Conservation (phyloP, 805 yeast species). For the Scheffersomyces coipomensis region DNA sequence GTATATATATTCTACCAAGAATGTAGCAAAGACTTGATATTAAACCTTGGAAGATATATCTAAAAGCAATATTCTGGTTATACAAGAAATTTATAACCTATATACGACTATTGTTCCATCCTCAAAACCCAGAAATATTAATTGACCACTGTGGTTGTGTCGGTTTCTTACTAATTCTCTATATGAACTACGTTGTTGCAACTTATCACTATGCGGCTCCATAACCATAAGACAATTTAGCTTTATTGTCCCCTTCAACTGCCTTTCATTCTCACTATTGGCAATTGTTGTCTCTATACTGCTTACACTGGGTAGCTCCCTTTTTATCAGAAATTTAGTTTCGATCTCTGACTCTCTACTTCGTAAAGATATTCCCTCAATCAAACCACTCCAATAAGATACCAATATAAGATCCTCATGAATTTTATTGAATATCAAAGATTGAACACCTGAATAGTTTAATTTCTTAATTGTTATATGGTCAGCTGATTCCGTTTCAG, state of each 20-base stretch:
- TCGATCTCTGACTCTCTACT: neutral
- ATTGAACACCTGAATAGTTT: constrained; percentile 19
- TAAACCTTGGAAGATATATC: too few relatives aligned
- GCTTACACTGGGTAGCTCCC: constrained; percentile 6
- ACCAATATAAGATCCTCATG: constrained; percentile 18
- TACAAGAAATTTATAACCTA: constrained; percentile 3
- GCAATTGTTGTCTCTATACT: neutral
- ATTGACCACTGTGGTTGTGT: constrained; percentile 6
- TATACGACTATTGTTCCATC: constrained; percentile 53
- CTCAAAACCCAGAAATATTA: constrained; percentile 45
- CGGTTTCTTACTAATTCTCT: constrained; percentile 9
- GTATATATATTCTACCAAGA: too few relatives aligned
- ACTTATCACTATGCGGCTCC: neutral
- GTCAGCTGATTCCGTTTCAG: neutral
- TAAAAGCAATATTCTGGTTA: too few relatives aligned
- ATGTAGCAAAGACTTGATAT: too few relatives aligned
- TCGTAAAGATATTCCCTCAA: constrained; percentile 15
- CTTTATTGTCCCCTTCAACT: neutral
- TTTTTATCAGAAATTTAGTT: neutral
- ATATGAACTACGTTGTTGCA: constrained; percentile 1
- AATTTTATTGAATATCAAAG: constrained; percentile 20
- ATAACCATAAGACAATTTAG: neutral
- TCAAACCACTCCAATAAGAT: constrained; percentile 54
- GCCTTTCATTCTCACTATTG: neutral
- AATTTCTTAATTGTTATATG: constrained; percentile 6